phyloP scores from a whole-genome alignment of 83 land plant species.

The Picea engelmannii region DNA sequence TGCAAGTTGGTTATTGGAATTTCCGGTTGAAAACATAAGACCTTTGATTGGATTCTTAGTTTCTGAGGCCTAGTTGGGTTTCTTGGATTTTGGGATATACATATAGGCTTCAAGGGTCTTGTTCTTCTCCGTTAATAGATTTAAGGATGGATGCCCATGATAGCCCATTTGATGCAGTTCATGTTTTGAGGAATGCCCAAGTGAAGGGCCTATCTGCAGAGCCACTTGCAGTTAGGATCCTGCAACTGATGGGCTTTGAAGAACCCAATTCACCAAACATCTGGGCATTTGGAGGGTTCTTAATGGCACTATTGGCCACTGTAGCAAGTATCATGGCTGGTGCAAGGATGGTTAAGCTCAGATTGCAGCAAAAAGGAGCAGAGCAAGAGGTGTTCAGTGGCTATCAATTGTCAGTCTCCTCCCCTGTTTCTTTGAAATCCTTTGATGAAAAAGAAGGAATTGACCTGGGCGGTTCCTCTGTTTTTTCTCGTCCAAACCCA shows the following conservation, averaged over 20 bases:
- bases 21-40: background rate
- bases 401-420: background rate
- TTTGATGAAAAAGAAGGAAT: background rate
- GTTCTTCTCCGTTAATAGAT: background rate
- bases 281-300: background rate
- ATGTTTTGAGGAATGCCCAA: background rate
- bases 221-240: background rate
- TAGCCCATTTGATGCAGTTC: background rate
- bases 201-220: conserved; percentile 3
- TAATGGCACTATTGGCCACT: background rate
- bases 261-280: background rate
- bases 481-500: background rate
- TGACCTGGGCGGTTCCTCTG: background rate
- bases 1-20: background rate
- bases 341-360: conserved; percentile 8
- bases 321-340: background rate
- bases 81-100: background rate
- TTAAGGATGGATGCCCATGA: background rate
- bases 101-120: background rate
- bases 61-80: background rate
- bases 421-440: background rate
- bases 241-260: background rate
- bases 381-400: background rate
- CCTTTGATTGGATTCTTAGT: background rate
- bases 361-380: conserved; percentile 5